Evolutionary conservation across 768 basidiomycete genomes (phyloP).

Genomic region (Gymnopilus junonius): DNA sequence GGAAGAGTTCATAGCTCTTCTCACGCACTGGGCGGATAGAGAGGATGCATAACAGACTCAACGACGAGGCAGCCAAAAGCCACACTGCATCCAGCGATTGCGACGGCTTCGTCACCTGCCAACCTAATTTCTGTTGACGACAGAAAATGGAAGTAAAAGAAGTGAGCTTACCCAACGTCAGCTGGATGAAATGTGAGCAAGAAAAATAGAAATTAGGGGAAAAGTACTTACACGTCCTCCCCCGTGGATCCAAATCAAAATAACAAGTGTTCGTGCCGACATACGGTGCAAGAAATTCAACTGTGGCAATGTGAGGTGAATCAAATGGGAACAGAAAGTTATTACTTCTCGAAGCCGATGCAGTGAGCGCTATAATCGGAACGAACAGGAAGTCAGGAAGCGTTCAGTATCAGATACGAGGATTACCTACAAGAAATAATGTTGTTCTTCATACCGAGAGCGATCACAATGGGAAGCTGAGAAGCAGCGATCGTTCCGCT

Average conservation of each 20-base stretch:
- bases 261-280: conserved; percentile 47
- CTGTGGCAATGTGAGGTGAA: conserved; percentile 27
- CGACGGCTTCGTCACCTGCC: conserved; percentile 20
- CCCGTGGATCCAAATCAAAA: conserved; percentile 54
- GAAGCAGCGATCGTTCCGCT: conserved; percentile 44
- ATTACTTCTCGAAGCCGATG: conserved; percentile 48
- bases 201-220: neutral
- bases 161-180: conserved; percentile 22
- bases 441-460: conserved; percentile 66
- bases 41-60: conserved; percentile 48
- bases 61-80: conserved; percentile 41
- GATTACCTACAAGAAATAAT: conserved; percentile 38
- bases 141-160: neutral
- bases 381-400: neutral
- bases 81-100: conserved; percentile 37
- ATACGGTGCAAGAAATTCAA: conserved; percentile 52
- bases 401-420: neutral
- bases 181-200: conserved; percentile 5
- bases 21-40: conserved; percentile 54
- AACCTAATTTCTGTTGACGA: conserved; percentile 12
- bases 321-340: neutral
- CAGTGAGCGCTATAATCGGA: conserved; percentile 48
- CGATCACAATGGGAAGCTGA: conserved; percentile 60
- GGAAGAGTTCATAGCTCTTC: conserved; percentile 55
- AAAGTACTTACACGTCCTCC: conserved; percentile 42